These are phyloP conservation scores for Colletotrichum orbiculare DNA, from an alignment of 2,329 filamentous ascomycete species.

Conservation along the genomic window DNA sequence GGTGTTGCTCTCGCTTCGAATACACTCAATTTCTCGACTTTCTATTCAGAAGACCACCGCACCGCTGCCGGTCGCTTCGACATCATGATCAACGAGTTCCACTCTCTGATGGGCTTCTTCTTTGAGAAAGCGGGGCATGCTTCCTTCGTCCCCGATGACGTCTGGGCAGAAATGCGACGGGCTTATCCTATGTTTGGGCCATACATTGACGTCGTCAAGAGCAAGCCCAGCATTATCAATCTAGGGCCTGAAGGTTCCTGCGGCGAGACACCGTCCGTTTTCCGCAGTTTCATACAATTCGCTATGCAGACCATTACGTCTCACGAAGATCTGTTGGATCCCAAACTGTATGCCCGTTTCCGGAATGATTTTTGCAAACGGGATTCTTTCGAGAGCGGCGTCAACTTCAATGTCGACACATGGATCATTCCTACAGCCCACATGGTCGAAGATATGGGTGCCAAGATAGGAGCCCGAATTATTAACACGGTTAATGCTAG, in stretches of 20 bases:
- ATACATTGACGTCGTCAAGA: not conserved
- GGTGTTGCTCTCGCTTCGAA: constrained; percentile 2
- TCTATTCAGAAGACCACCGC: not conserved
- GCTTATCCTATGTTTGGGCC: not conserved
- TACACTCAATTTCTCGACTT: constrained; percentile 4
- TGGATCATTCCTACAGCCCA: not conserved
- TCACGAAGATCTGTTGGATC: not conserved
- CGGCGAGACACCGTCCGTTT: constrained; percentile 1
- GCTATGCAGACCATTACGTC: not conserved
- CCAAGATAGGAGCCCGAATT: no score
- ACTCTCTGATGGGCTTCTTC: not conserved
- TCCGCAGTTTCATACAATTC: not conserved
- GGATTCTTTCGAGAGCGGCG: not conserved
- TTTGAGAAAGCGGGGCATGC: not conserved
- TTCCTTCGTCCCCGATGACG: not conserved
- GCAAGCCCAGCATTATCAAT: not conserved
- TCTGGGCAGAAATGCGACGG: not conserved
- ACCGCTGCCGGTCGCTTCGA: not conserved
- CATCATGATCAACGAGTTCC: not conserved
- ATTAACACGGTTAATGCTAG: no score
- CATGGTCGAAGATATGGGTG: not conserved
- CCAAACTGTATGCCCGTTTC: not conserved
- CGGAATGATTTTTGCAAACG: not conserved
- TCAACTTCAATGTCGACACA: not conserved
- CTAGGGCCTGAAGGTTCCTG: not conserved